Conservation (phyloP, 176 grass and related monocot genomes). For the Eremochloa ophiuroides region DNA sequence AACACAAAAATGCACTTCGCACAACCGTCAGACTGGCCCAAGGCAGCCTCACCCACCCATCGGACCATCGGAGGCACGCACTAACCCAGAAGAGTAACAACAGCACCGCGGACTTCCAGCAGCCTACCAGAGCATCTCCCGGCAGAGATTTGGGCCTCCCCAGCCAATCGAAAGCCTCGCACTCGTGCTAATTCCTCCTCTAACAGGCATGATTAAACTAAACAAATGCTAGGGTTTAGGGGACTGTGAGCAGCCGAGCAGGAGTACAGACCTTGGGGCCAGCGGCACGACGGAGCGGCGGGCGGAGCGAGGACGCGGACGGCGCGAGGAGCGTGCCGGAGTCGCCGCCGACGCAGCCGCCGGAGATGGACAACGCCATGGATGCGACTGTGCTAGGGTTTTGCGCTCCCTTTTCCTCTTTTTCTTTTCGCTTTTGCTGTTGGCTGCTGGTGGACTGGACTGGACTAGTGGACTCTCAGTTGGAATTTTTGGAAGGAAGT, state of each 20-base stretch:
- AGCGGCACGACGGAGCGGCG: slow-evolving; percentile 3
- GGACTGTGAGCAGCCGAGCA: background rate
- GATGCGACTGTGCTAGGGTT: slow-evolving; percentile 32
- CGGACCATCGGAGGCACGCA: background rate
- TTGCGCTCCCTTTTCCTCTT: background rate
- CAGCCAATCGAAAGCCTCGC: background rate
- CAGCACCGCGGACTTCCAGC: background rate
- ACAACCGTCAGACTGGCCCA: background rate
- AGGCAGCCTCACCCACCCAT: background rate
- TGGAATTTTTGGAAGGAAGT: background rate
- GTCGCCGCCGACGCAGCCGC: slow-evolving; percentile 7
- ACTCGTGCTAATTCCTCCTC: background rate
- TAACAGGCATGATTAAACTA: background rate
- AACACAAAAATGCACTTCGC: background rate
- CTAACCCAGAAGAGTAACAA: too few species aligned
- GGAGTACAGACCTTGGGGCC: slow-evolving; percentile 25
- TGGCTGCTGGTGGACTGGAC: background rate
- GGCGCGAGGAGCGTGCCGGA: slow-evolving; percentile 25
- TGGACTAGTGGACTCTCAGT: background rate
- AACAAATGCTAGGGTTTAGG: background rate
- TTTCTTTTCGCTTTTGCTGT: background rate
- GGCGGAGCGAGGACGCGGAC: slow-evolving; percentile 19
- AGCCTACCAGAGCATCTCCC: background rate
- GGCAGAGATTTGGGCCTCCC: background rate
- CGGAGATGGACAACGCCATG: slow-evolving; percentile 39